phyloP scores from a whole-genome alignment of 176 grass and related monocot genomes.

The Saccharum officinarum region DNA sequence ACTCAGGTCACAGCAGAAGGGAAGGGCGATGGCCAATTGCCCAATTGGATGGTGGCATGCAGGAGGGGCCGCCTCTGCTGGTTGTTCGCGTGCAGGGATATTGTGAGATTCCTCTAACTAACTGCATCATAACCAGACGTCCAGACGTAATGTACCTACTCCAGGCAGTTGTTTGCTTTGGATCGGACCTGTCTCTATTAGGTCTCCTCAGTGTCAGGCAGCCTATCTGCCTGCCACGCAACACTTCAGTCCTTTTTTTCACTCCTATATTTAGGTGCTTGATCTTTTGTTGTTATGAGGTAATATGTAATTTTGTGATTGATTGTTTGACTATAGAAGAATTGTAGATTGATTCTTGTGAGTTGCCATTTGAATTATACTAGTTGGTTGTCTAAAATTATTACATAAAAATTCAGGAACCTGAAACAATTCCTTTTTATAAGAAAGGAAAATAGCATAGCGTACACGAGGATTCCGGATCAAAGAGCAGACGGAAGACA shows the following conservation, averaged over 20 bases:
- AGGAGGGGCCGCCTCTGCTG: constrained; percentile 4
- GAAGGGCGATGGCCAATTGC: neutral
- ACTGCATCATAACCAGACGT: constrained; percentile 22
- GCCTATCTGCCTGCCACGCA: neutral
- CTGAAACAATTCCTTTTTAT: neutral
- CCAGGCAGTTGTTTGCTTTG: neutral
- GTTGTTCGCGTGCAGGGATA: constrained; percentile 31
- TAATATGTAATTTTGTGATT: neutral
- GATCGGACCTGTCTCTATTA: constrained; percentile 1
- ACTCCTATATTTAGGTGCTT: neutral
- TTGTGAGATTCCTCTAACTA: constrained; percentile 33
- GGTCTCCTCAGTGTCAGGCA: neutral
- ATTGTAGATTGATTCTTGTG: neutral
- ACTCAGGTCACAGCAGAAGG: neutral
- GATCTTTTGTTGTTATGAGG: neutral
- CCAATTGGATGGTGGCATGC: constrained; percentile 30
- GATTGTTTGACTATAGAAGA: neutral
- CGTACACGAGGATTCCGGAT: neutral
- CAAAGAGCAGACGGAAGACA: neutral
- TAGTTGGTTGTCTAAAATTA: neutral
- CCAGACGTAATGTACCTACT: neutral
- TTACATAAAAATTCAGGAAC: neutral
- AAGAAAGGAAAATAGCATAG: no score
- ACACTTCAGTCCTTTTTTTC: neutral
- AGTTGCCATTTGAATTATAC: neutral